These are phyloP conservation scores for Amoebophrya sp. DNA, from an alignment of 169 alveolate genomes.

Conservation along the genomic window DNA sequence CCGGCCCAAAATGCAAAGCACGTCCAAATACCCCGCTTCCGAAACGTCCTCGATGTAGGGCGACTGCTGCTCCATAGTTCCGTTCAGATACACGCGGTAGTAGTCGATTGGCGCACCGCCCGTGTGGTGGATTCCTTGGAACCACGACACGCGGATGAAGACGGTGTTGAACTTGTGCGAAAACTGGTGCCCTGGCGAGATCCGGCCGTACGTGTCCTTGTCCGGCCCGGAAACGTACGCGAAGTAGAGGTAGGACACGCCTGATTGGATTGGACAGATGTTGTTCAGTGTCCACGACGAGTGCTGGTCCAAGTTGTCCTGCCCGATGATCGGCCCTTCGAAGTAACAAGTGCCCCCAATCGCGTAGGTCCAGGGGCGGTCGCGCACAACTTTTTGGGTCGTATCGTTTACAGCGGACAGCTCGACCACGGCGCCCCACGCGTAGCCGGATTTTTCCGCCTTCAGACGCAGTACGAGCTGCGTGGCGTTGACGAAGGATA, in stretches of 20 bases:
- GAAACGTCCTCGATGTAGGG: not conserved
- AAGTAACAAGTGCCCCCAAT: not conserved
- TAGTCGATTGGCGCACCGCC: not conserved
- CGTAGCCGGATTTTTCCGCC: not conserved
- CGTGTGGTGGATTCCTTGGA: not conserved
- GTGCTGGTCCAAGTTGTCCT: not conserved
- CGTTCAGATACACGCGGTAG: not conserved
- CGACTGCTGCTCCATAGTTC: not conserved
- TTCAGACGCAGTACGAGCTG: not conserved
- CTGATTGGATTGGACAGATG: not conserved
- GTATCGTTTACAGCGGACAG: not conserved
- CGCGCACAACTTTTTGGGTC: not conserved
- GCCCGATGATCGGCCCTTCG: not conserved
- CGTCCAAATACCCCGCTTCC: not conserved
- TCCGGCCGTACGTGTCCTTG: not conserved
- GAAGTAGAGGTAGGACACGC: not conserved
- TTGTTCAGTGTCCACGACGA: not conserved
- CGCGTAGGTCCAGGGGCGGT: not conserved
- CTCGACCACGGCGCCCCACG: not conserved
- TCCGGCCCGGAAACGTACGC: not conserved
- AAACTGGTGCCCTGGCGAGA: not conserved
- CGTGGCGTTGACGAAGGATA: not conserved
- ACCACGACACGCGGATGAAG: not conserved
- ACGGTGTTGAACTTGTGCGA: constrained; percentile 1
- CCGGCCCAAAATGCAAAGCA: not conserved